A percentile compares a stretch with the other conserved stretches of the same genome.
phyloP scores from a whole-genome alignment of 176 grass and related monocot genomes.

The Tillandsia leiboldiana region DNA sequence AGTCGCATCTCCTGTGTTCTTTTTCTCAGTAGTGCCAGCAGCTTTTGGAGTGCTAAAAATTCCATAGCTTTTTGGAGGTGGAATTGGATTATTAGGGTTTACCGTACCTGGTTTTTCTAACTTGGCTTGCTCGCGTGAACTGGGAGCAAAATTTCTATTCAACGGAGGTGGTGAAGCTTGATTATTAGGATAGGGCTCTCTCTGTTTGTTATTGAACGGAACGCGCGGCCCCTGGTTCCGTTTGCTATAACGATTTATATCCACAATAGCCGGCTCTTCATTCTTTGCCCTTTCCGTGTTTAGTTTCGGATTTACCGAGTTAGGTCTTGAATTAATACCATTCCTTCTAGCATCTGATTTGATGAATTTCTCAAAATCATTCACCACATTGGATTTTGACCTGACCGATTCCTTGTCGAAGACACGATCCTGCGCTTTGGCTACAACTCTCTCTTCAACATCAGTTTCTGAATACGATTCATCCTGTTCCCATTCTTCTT shows the following conservation, averaged over 20 bases:
- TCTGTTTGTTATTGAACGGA: conserved; percentile 19
- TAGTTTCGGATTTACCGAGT: background rate
- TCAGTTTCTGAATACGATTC: background rate
- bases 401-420: background rate
- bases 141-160: background rate
- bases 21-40: conserved; percentile 6
- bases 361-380: background rate
- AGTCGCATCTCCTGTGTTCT: conserved; percentile 2
- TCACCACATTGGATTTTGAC: too few species aligned
- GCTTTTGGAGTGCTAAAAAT: conserved; percentile 27
- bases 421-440: background rate
- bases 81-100: conserved; percentile 13
- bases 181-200: background rate
- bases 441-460: background rate
- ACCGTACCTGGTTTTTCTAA: background rate
- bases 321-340: background rate
- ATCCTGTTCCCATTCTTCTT: conserved; percentile 4
- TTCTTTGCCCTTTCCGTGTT: background rate
- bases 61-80: conserved; percentile 18
- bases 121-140: background rate
- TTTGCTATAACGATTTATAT: conserved; percentile 5
- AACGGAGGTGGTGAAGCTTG: background rate
- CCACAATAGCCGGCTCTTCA: background rate
- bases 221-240: background rate
- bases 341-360: background rate